Conservation (phyloP, 2,329 filamentous ascomycete species). For the Phialemonium atrogriseum region DNA sequence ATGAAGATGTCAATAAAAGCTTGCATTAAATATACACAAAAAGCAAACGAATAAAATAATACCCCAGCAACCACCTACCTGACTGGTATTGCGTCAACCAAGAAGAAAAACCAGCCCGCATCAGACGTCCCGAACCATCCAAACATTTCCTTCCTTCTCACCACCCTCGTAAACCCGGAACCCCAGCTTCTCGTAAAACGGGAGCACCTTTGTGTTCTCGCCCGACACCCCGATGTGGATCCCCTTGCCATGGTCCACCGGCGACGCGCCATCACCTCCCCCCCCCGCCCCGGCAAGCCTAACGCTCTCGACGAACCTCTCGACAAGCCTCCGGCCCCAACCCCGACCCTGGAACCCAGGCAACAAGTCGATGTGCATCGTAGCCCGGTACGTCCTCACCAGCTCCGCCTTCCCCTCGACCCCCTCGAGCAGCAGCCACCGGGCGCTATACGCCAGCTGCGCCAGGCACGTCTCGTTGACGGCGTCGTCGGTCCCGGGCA, state of each 20-base stretch:
- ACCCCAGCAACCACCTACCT: too few species aligned
- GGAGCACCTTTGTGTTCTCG: conserved; percentile 39
- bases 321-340: conserved; percentile 34
- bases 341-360: conserved; percentile 30
- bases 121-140: conserved; percentile 32
- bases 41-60: too few species aligned
- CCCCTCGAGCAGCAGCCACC: conserved; percentile 28
- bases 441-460: conserved; percentile 32
- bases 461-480: conserved; percentile 26
- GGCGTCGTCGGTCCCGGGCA: conserved; percentile 11
- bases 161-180: conserved; percentile 30
- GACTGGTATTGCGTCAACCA: too few species aligned
- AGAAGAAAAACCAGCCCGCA: background rate
- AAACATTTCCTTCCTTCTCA: conserved; percentile 25
- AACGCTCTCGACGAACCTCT: conserved; percentile 31
- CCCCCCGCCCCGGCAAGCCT: conserved; percentile 9
- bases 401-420: conserved; percentile 25
- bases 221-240: conserved; percentile 34
- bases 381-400: conserved; percentile 27
- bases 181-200: conserved; percentile 38
- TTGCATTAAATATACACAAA: too few species aligned
- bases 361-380: conserved; percentile 42
- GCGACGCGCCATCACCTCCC: conserved; percentile 11
- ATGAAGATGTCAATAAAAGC: too few species aligned
- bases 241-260: conserved; percentile 24